Evolutionary conservation across 768 basidiomycete genomes (phyloP).

Genomic region (Collybia mongolica): DNA sequence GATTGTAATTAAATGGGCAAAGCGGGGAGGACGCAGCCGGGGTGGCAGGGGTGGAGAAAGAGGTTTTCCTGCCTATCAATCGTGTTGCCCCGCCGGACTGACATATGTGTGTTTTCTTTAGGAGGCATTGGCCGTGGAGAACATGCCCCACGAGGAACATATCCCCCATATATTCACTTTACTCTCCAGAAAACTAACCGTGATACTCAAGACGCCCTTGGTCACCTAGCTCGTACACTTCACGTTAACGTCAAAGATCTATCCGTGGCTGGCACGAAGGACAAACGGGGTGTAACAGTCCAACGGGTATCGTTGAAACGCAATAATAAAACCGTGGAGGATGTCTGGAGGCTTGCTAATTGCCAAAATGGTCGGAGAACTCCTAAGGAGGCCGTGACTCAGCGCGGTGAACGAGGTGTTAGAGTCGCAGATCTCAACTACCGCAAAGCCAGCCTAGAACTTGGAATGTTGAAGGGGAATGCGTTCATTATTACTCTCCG

Average conservation of each 20-base stretch:
- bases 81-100: neutral
- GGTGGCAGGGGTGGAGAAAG: slow-evolving; percentile 37
- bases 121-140: slow-evolving; percentile 29
- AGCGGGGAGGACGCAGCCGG: slow-evolving; percentile 45
- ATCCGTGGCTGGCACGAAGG: slow-evolving; percentile 93
- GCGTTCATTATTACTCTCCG: slow-evolving; percentile 92
- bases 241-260: slow-evolving; percentile 79
- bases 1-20: slow-evolving; percentile 79
- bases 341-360: slow-evolving; percentile 84
- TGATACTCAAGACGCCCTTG: slow-evolving; percentile 93
- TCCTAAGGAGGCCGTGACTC: slow-evolving; percentile 53
- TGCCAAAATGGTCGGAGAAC: slow-evolving; percentile 58
- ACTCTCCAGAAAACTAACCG: slow-evolving; percentile 97
- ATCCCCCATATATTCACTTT: slow-evolving; percentile 92
- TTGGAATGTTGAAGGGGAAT: slow-evolving; percentile 97
- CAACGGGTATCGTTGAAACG: slow-evolving; percentile 86
- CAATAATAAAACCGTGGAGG: slow-evolving; percentile 72
- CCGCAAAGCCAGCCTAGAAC: slow-evolving; percentile 75
- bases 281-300: slow-evolving; percentile 95
- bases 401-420: slow-evolving; percentile 87
- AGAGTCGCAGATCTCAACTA: slow-evolving; percentile 89
- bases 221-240: slow-evolving; percentile 75
- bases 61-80: slow-evolving; percentile 12
- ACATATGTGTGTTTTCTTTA: neutral
- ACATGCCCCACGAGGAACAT: slow-evolving; percentile 57